Conservation (phyloP, 2,329 filamentous ascomycete species). For the Madurella fahalii region DNA sequence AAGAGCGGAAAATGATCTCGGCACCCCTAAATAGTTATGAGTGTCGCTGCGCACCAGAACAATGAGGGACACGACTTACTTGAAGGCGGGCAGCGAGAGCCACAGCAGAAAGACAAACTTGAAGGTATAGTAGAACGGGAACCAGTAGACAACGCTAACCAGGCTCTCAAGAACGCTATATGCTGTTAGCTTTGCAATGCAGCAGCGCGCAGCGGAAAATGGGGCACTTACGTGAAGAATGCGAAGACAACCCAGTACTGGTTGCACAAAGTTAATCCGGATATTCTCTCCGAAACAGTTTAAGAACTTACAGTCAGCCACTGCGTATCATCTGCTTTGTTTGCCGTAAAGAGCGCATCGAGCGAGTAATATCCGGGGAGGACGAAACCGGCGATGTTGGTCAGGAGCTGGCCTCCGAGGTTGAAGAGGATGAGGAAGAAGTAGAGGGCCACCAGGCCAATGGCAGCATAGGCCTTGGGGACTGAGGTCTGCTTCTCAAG, state of each 20-base stretch:
- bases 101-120: slow-evolving; percentile 97
- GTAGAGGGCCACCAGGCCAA: slow-evolving; percentile 73
- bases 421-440: slow-evolving; percentile 93
- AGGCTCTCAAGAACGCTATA: slow-evolving; percentile 71
- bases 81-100: slow-evolving; percentile 93
- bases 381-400: slow-evolving; percentile 80
- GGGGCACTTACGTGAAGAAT: slow-evolving; percentile 61
- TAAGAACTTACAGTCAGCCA: slow-evolving; percentile 61
- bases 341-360: slow-evolving; percentile 66
- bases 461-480: slow-evolving; percentile 79
- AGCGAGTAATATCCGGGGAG: slow-evolving; percentile 84
- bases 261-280: slow-evolving; percentile 28
- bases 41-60: slow-evolving; percentile 11
- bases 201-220: neutral
- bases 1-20: slow-evolving; percentile 93
- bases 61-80: slow-evolving; percentile 54
- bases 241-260: slow-evolving; percentile 87
- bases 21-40: slow-evolving; percentile 63
- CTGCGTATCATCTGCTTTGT: slow-evolving; percentile 77
- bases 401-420: slow-evolving; percentile 81
- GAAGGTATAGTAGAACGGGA: slow-evolving; percentile 99
- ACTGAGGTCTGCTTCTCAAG: slow-evolving; percentile 79
- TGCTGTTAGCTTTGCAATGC: slow-evolving; percentile 9
- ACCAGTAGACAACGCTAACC: slow-evolving; percentile 85
- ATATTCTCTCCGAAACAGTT: slow-evolving; percentile 5